These are phyloP conservation scores for Prototheca wickerhamii DNA, from an alignment of 163 green algal species.

Conservation along the genomic window DNA sequence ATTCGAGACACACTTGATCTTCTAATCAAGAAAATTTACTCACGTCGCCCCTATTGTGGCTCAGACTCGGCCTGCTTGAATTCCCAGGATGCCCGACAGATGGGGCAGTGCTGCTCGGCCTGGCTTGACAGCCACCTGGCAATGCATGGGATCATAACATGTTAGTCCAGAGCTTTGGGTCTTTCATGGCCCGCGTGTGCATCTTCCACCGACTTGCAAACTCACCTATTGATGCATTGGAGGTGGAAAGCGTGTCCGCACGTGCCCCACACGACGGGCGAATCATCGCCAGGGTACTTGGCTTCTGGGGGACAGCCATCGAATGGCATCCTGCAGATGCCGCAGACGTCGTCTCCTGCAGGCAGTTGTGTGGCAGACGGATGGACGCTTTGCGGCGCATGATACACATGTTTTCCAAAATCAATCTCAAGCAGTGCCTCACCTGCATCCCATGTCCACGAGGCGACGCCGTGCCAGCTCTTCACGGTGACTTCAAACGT, in stretches of 20 bases:
- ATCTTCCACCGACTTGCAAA: neutral
- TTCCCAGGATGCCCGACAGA: conserved; percentile 74
- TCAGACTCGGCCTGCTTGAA: conserved; percentile 52
- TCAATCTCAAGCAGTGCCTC: conserved; percentile 7
- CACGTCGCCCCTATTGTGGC: neutral
- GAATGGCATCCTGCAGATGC: conserved; percentile 90
- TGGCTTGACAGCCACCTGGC: conserved; percentile 32
- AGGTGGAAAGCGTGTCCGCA: conserved; percentile 96
- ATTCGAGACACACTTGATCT: no score
- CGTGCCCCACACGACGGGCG: conserved; percentile 86
- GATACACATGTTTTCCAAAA: neutral
- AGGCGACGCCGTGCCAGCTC: conserved; percentile 82
- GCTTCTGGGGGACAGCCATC: conserved; percentile 88
- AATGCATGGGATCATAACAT: neutral
- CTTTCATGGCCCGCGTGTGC: neutral
- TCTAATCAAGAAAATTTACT: no score
- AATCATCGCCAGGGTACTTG: conserved; percentile 88
- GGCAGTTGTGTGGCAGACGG: neutral
- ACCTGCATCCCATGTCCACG: conserved; percentile 91
- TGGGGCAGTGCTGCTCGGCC: conserved; percentile 77
- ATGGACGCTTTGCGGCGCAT: neutral
- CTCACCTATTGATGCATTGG: conserved; percentile 93
- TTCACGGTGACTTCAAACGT: conserved; percentile 72
- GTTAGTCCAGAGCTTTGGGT: neutral
- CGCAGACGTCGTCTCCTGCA: conserved; percentile 80